Conservation (phyloP, 805 yeast genomes). For the Metschnikowia matae region DNA sequence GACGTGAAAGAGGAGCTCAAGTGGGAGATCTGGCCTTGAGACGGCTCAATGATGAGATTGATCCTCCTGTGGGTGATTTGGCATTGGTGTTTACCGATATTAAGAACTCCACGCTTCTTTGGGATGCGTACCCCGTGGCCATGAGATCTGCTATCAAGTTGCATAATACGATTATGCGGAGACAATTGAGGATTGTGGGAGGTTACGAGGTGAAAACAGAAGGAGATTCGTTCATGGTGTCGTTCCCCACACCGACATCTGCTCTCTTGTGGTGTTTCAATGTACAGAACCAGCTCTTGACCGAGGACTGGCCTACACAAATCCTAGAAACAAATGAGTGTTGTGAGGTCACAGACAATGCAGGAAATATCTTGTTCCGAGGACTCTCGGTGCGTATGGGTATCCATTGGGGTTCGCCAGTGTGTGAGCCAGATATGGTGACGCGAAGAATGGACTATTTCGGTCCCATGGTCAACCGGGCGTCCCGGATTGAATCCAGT, state of each 20-base stretch:
- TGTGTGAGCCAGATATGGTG: slow-evolving; percentile 89
- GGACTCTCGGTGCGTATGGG: slow-evolving; percentile 98
- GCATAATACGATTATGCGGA: slow-evolving; percentile 91
- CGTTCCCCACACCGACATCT: slow-evolving; percentile 87
- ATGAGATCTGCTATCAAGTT: slow-evolving; percentile 96
- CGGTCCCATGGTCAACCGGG: slow-evolving; percentile 97
- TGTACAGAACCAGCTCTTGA: slow-evolving; percentile 76
- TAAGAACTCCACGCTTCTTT: slow-evolving; percentile 83
- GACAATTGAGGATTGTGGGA: slow-evolving; percentile 86
- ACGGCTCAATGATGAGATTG: slow-evolving; percentile 82
- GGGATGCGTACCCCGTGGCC: slow-evolving; percentile 91
- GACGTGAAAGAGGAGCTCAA: slow-evolving; percentile 41
- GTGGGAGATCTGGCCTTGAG: slow-evolving; percentile 74
- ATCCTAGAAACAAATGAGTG: slow-evolving; percentile 83
- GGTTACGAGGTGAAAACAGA: slow-evolving; percentile 99
- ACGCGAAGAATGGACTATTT: slow-evolving; percentile 98
- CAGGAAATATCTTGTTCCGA: slow-evolving; percentile 60
- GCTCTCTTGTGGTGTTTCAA: slow-evolving; percentile 94
- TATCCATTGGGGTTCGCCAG: slow-evolving; percentile 96
- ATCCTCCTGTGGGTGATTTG: slow-evolving; percentile 90
- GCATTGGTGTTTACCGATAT: slow-evolving; percentile 98
- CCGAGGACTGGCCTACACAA: slow-evolving; percentile 94
- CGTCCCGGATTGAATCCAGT: slow-evolving; percentile 87
- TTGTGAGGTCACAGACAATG: slow-evolving; percentile 65
- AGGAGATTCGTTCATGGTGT: slow-evolving; percentile 98